These are phyloP conservation scores for Suhomyces kilbournensis DNA, from an alignment of 805 yeast species.

Conservation along the genomic window DNA sequence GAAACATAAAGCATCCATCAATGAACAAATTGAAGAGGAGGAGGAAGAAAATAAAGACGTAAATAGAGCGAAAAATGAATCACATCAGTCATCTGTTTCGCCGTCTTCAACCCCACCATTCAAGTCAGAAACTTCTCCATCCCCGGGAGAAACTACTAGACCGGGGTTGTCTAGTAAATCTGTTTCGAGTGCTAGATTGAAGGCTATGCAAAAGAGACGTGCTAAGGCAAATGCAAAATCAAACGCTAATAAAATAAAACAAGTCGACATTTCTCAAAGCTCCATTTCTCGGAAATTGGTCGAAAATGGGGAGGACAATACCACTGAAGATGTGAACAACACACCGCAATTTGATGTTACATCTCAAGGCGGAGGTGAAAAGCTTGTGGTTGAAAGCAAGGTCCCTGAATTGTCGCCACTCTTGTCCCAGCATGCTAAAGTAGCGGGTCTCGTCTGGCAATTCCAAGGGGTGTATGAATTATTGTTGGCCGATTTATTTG, in stretches of 20 bases:
- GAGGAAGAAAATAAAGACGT: conserved; percentile 7
- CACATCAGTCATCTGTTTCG: conserved; percentile 13
- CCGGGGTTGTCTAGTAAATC: conserved; percentile 22
- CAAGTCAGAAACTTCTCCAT: conserved; percentile 8
- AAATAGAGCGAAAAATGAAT: conserved; percentile 9
- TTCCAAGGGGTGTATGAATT: conserved; percentile 90
- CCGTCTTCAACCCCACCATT: conserved; percentile 16
- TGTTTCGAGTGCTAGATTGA: conserved; percentile 68
- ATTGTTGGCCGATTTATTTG: conserved; percentile 71
- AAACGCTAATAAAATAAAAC: conserved; percentile 40
- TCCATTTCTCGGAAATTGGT: conserved; percentile 58
- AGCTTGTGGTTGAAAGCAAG: conserved; percentile 80
- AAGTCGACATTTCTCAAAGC: conserved; percentile 70
- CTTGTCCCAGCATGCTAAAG: conserved; percentile 66
- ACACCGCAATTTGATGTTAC: conserved; percentile 59
- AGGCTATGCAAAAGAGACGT: conserved; percentile 91
- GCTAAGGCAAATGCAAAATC: conserved; percentile 70
- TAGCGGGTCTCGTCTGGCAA: conserved; percentile 82
- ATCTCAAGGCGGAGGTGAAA: conserved; percentile 74
- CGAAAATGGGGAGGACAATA: conserved; percentile 35
- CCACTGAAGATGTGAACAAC: conserved; percentile 1
- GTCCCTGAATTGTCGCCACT: conserved; percentile 63
- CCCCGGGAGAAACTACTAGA: not conserved
- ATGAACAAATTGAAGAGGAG: conserved; percentile 10
- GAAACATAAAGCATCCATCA: conserved; percentile 47